phyloP scores from a whole-genome alignment of 169 alveolate genomes.

The Plasmodium gallinaceum region DNA sequence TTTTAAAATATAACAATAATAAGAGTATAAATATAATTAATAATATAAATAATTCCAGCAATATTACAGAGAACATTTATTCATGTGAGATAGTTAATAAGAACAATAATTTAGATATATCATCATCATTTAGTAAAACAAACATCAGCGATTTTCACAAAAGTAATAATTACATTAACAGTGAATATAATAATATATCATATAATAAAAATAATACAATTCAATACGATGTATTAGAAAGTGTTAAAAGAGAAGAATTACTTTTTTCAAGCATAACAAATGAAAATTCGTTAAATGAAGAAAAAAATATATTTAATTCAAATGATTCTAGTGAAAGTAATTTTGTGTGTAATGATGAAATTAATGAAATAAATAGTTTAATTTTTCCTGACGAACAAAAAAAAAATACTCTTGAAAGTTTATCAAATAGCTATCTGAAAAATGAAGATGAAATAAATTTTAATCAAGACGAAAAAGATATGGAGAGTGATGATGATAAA shows the following conservation, averaged over 20 bases:
- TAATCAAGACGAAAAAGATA: neutral
- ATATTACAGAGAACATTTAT: neutral
- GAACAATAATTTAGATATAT: neutral
- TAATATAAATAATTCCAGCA: neutral
- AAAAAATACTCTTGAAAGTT: slow-evolving; percentile 17
- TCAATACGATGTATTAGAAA: neutral
- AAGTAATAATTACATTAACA: too few relatives aligned
- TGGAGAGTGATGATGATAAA: slow-evolving; percentile 40
- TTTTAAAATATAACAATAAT: slow-evolving; percentile 19
- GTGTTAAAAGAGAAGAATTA: neutral
- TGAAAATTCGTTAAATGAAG: neutral
- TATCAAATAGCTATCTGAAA: slow-evolving; percentile 4
- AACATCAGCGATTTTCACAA: too few relatives aligned
- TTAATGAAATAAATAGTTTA: neutral
- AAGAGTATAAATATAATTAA: neutral
- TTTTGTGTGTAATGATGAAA: slow-evolving; percentile 9
- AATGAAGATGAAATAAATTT: neutral
- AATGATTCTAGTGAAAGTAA: neutral
- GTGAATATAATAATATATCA: too few relatives aligned
- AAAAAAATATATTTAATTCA: neutral
- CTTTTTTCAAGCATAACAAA: slow-evolving; percentile 9
- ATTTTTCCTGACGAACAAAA: slow-evolving; percentile 20
- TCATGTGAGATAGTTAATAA: neutral
- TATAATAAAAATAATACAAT: neutral
- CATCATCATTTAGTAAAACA: too few relatives aligned